phyloP scores from a whole-genome alignment of 1,284 basidiomycete genomes.

The Cryptococcus floricola region DNA sequence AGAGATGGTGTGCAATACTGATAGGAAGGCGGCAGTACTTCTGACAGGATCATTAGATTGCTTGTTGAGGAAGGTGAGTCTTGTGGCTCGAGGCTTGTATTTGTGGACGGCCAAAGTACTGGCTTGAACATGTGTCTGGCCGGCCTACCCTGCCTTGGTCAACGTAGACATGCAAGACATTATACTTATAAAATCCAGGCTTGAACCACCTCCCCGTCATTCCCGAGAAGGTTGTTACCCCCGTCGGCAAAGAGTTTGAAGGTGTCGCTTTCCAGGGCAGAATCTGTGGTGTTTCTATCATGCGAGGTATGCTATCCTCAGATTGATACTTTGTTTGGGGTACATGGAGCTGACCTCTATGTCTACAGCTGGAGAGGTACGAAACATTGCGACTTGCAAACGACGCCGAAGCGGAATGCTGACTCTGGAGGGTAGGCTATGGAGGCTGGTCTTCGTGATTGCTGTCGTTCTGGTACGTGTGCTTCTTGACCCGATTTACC shows the following conservation, averaged over 20 bases:
- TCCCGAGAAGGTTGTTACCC: conserved; percentile 61
- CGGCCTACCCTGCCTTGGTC: too few species aligned
- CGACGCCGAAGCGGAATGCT: neutral
- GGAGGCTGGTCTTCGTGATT: conserved; percentile 91
- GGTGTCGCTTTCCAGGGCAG: conserved; percentile 83
- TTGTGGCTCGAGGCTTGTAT: neutral
- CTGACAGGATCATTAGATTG: conserved; percentile 61
- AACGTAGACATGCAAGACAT: neutral
- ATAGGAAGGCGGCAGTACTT: conserved; percentile 51
- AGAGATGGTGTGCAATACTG: neutral
- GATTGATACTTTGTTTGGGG: neutral
- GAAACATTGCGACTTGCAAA: conserved; percentile 24
- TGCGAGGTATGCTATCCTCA: conserved; percentile 53
- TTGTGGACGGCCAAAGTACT: too few species aligned
- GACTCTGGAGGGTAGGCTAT: conserved; percentile 61
- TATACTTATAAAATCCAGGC: conserved; percentile 53
- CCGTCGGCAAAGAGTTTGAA: conserved; percentile 71
- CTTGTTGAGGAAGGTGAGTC: conserved; percentile 58
- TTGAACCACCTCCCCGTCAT: conserved; percentile 92
- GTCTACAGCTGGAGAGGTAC: conserved; percentile 64
- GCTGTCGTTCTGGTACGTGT: conserved; percentile 58
- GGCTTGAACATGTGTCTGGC: too few species aligned
- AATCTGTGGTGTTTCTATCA: conserved; percentile 90
- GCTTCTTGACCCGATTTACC: conserved; percentile 13
- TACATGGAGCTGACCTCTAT: neutral